Evolutionary conservation across 306 rosid genomes (phyloP).

Genomic region (Delonix regia): DNA sequence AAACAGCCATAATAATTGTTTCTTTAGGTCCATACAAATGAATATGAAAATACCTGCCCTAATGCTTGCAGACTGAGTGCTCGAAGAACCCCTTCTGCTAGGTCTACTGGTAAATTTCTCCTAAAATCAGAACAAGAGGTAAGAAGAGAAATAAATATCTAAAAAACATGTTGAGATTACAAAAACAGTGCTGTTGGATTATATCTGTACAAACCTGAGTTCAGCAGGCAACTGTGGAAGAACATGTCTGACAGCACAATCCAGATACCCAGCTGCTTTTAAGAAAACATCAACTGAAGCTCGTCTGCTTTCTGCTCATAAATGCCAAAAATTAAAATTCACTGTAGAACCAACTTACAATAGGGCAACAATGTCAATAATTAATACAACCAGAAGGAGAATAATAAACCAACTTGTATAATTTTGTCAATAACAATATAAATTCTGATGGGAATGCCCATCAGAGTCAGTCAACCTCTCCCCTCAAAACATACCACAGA

Average conservation of each 20-base stretch:
- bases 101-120: conserved; percentile 92
- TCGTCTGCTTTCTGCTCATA: conserved; percentile 77
- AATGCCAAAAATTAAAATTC: conserved; percentile 38
- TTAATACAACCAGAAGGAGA: conserved; percentile 2
- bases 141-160: conserved; percentile 29
- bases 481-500: too few relatives aligned
- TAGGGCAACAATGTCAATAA: conserved; percentile 27
- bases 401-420: neutral
- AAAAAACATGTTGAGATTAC: conserved; percentile 24
- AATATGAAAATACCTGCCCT: conserved; percentile 71
- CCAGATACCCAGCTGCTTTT: conserved; percentile 93
- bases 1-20: neutral
- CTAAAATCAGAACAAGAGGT: conserved; percentile 50
- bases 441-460: too few relatives aligned
- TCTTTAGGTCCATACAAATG: conserved; percentile 26
- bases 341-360: conserved; percentile 27
- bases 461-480: too few relatives aligned
- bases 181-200: conserved; percentile 6
- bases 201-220: conserved; percentile 65
- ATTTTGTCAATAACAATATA: conserved; percentile 5
- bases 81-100: conserved; percentile 94
- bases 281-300: conserved; percentile 83
- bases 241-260: conserved; percentile 92
- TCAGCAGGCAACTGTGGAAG: conserved; percentile 87
- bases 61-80: conserved; percentile 91